Evolutionary conservation across 805 yeast species (phyloP), one percentile per base, ranked within the genome.

Genomic region (Wickerhamomyces ciferrii): DNA sequence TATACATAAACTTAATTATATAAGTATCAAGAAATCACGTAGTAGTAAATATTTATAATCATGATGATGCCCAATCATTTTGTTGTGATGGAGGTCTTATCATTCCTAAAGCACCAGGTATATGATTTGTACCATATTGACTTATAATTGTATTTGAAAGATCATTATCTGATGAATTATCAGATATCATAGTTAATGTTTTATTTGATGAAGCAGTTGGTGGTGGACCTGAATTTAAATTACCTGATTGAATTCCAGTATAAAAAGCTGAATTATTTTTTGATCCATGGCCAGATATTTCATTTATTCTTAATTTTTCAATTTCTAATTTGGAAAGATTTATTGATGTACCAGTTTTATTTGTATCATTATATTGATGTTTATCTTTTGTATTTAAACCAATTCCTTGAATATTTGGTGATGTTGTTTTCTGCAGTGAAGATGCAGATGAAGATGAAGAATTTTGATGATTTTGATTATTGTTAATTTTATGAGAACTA

Each of bases 31-130:
- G n/a, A n/a, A n/a, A n/a, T n/a, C n/a, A n/a, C n/a, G n/a, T n/a
- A n/a, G n/a, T n/a, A n/a, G n/a, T n/a, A n/a, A n/a, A n/a, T n/a
- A n/a, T n/a, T n/a, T n/a, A n/a, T n/a, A n/a, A n/a, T n/a, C n/a
- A n/a, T n/a, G 4, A 18, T 20, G 14, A 37, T 19, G 41, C 46
- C 60, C 60, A 56, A 45, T 54, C 60, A 38, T 52, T 55, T 38
- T 39, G 29, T 25, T 46, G 48, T 2, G 57, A 41, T 14, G 41
- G 35, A 8, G 57, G 57, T 25, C 55, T 55, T 27, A 55, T 48
- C 7, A 44, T 18, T 23, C 41, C 54, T 15, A 58, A 45, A 2
- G 51, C 46, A 3, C 55, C 53, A 2, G 61, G 56, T 14, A 23
- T 8, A 5, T 5, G 25, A 6, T 5, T 6, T 9, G 61, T 55